Conservation (phyloP, 2,329 filamentous ascomycete genomes). For the Ophiostoma fasciatum region DNA sequence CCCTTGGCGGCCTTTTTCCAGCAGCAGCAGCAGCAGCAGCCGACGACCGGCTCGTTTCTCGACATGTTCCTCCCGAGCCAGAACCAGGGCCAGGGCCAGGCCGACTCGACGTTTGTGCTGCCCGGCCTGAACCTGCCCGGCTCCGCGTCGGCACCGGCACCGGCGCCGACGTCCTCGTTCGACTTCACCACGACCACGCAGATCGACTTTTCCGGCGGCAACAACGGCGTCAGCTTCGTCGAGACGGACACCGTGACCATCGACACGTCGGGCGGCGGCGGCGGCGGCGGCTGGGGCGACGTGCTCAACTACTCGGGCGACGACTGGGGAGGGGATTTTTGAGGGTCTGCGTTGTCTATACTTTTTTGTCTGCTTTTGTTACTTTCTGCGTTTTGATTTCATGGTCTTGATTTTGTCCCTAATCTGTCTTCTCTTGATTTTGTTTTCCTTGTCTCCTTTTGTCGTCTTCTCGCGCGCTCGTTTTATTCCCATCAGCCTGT, state of each 20-base stretch:
- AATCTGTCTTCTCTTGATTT: no score
- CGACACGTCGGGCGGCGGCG: background rate
- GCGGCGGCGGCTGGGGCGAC: conserved; percentile 4
- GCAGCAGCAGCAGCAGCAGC: conserved; percentile 4
- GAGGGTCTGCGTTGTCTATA: background rate
- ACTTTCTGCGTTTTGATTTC: background rate
- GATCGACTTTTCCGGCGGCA: background rate
- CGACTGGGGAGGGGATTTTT: conserved; percentile 6
- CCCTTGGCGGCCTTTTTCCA: background rate
- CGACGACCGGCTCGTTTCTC: no score
- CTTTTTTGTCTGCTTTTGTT: background rate
- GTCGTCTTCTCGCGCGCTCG: no score
- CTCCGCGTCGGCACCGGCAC: background rate
- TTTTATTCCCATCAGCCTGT: no score
- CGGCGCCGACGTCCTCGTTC: background rate
- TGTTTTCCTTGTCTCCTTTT: background rate
- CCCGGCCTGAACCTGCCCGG: no score
- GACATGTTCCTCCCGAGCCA: no score
- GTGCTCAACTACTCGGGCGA: conserved; percentile 10
- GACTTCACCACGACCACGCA: background rate
- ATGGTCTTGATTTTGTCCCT: no score
- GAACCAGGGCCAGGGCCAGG: no score
- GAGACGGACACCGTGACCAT: conserved; percentile 1
- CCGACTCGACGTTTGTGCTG: background rate
- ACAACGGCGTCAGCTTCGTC: background rate